Evolutionary conservation across 306 rosid species (phyloP).

Genomic region (Sesbania bispinosa): DNA sequence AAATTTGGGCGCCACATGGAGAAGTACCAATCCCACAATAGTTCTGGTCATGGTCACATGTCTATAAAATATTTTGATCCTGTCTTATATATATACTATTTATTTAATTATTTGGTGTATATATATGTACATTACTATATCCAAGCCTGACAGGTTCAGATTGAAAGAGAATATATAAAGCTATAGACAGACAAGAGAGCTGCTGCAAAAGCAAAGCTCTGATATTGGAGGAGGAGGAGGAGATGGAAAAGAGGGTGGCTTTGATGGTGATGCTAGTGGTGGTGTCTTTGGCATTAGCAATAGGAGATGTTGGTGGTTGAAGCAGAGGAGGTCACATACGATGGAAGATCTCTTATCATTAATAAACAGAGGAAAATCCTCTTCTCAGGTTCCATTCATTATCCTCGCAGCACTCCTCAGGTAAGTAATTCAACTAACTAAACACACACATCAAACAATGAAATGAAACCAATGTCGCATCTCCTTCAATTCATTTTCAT

Average conservation of each 20-base stretch:
- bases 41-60: too few species aligned
- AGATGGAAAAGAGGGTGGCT: constrained; percentile 21
- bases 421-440: constrained; percentile 28
- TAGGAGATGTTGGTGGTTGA: not conserved
- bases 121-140: too few species aligned
- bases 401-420: constrained; percentile 82
- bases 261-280: not conserved
- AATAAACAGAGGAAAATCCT: constrained; percentile 50
- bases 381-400: constrained; percentile 77
- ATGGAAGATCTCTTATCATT: constrained; percentile 70
- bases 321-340: constrained; percentile 41
- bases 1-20: not conserved
- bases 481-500: too few species aligned
- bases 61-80: too few species aligned
- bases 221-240: not conserved
- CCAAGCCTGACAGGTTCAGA: too few species aligned
- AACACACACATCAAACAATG: too few species aligned
- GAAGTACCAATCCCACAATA: not conserved
- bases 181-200: not conserved
- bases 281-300: not conserved
- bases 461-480: not conserved
- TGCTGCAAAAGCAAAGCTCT: not conserved
- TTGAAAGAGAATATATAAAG: too few species aligned
- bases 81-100: too few species aligned
- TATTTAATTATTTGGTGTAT: too few species aligned